Percentiles rank a stretch among this genome's conserved stretches.
These are phyloP conservation scores for Oligophagozyma castellii DNA, from an alignment of 1,139 yeast species.

Conservation along the genomic window DNA sequence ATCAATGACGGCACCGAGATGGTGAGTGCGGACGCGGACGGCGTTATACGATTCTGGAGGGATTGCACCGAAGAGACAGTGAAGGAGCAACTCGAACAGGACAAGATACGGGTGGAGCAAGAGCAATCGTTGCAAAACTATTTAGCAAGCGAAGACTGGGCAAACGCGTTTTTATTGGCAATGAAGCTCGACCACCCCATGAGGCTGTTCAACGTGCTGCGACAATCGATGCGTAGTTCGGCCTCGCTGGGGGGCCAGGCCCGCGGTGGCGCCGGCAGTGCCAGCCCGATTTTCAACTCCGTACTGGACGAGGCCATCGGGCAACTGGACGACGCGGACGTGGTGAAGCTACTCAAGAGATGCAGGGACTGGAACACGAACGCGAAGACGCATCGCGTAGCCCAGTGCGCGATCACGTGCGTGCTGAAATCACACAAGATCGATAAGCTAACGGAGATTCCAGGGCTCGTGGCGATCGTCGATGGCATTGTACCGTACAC, in stretches of 20 bases:
- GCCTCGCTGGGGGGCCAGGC: not conserved
- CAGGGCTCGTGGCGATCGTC: slow-evolving; percentile 53
- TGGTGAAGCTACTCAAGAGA: slow-evolving; percentile 49
- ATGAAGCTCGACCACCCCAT: slow-evolving; percentile 76
- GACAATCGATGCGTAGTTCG: slow-evolving; percentile 30
- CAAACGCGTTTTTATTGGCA: slow-evolving; percentile 76
- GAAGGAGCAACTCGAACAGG: slow-evolving; percentile 34
- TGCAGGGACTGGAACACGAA: slow-evolving; percentile 93
- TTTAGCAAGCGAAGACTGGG: slow-evolving; percentile 64
- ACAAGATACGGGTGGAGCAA: slow-evolving; percentile 57
- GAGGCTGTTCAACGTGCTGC: slow-evolving; percentile 61
- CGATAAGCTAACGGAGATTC: slow-evolving; percentile 45
- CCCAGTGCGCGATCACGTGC: slow-evolving; percentile 63
- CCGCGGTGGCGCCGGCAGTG: slow-evolving; percentile 10
- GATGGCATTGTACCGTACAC: slow-evolving; percentile 74
- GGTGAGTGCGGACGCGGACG: slow-evolving; percentile 90
- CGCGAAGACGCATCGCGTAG: slow-evolving; percentile 62
- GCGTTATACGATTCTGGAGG: slow-evolving; percentile 75
- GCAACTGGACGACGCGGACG: slow-evolving; percentile 43
- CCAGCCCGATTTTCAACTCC: slow-evolving; percentile 30
- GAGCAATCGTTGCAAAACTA: slow-evolving; percentile 75
- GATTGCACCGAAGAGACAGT: slow-evolving; percentile 69
- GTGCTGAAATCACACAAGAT: slow-evolving; percentile 42
- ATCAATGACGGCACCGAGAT: slow-evolving; percentile 54
- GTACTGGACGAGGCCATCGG: slow-evolving; percentile 56